Evolutionary conservation across 2,329 filamentous ascomycete species (phyloP), one percentile per base, ranked within the genome.

Genomic region (Hymenoscyphus albidus): DNA sequence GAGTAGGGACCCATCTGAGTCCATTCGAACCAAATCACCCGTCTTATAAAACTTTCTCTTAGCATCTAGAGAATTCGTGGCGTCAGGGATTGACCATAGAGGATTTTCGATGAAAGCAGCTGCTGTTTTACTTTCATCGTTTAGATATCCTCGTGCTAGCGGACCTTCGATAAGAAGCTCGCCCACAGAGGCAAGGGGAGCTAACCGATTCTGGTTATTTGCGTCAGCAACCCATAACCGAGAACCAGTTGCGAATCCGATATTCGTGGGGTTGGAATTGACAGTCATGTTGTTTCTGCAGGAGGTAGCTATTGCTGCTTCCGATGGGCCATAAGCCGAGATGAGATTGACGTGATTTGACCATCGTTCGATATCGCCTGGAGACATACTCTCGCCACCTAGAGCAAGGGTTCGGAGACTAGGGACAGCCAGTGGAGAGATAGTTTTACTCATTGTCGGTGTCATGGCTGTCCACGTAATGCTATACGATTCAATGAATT

Each of bases 61-160:
- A 4, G 9, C 18, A 51, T 51, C 9, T 7, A 22, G 22, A n/a
- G 62, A 9, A 57, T 10, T 5, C 14, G 16, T 4, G 10, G 12
- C 9, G 10, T 27, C 6, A n/a, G 18, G 14, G 27, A 5, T 27
- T 32, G 32, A 27, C 60, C 57, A 65, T 13, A 32, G n/a, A 18
- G 58, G 58, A 27, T 63, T 40, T 39, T 59, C 18, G 13, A 61
- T 62, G 58, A 60, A 68, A 40, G 5, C 42, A 44, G 18, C 42
- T 6, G 57, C 44, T n/a, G 64, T 62, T 44, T 64, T 59, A 13
- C 32, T 16, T 4, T 22, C 27, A 35, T 87, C 82, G 58, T 82
- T 82, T 18, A 88, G 76, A 64, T 89, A 89, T 38, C 85, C 85
- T 40, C 83, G 77, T 7, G 85, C 85, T 2, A 89, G 82, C 1